Evolutionary conservation across 176 grass and related monocot genomes (phyloP), one percentile per base, ranked within the genome.

Genomic region (Oryza punctata): DNA sequence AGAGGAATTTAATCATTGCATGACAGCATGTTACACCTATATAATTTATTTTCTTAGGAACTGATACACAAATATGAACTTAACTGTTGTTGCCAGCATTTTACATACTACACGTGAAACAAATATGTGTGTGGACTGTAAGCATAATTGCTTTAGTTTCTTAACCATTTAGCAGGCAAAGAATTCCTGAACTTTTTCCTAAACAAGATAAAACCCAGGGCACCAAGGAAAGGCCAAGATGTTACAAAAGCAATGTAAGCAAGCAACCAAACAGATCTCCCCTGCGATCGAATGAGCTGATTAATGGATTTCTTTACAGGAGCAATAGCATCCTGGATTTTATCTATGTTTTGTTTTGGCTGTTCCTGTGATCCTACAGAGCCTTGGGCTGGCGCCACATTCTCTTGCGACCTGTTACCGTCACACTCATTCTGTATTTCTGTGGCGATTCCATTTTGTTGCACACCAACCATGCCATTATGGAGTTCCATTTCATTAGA

Each of bases 261-360:
- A 47, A 95, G 87, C 83, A 95, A 74, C 93, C 93, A 95, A 44
- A 91, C 63, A 3, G 93, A 94, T 46, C 44, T 92, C 35, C 89
- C 77, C 67, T 92, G 91, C 23, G 65, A 82, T 54, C 71, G 87
- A 44, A 40, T 40, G 23, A 98, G 64, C 57, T 91, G 88, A 60
- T 88, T 88, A 69, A 95, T 67, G 29, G 96, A 98, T 88, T 84
- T 95, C 89, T 92, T 95, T 7, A 95, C 65, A 29, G 93, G 91
- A 49, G 81, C 66, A 26, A 90, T 95, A 19, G 6, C 72, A 75
- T 92, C 82, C 50, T 24, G 16, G 57, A 93, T 87, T 79, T 65
- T 76, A 47, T 95, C 78, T 18, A 45, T 4, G 29, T 38, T 40
- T 63, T 75, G 59, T 24, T 84, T 75, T 63, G 1, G 32, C 46